Evolutionary conservation across 2,329 filamentous ascomycete species (phyloP), one percentile per base, ranked within the genome.

Genomic region (Colletotrichum magnum): DNA sequence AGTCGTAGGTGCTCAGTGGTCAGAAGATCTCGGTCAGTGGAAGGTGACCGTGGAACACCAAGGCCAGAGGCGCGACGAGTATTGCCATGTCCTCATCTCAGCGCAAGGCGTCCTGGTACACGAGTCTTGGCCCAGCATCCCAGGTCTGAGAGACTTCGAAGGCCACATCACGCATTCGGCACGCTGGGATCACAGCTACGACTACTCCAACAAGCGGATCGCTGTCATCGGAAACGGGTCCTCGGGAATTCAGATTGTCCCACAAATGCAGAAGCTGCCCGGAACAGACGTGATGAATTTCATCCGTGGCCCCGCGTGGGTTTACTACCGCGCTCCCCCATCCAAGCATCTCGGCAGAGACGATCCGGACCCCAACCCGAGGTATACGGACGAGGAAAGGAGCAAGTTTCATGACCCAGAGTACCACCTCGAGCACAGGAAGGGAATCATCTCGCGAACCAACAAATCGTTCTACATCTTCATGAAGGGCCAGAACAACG

Each of bases 341-440:
- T 77, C 74, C 4, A 77, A 76, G 64, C 75, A 77, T 36, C 70
- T 76, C 2, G 75, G 74, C 4, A 51, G 73, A 36, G 77, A 78
- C 0, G 73, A 74, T 24, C 72, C 76, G 3, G 77, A 78, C 6
- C 74, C 76, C 45, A 64, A 69, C 10, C 74, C 76, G 0, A 39
- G 68, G 6, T 77, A 77, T 47, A 69, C 74, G 1, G 75, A 78
- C 1, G 69, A 82, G 28, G 84, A 88, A 21, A 81, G 87, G 59
- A 78, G 82, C 1, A 81, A 85, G 13, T 83, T 84, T 0, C 89
- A 86, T 28, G 71, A 90, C 68, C 87, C 88, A 0, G 79, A 84
- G 12, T 81, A 77, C 15, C 90, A 90, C 72, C 75, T 88, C 1
- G 72, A 79, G 9, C 86, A 86, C 66, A 80, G 86, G 18, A 86